Base-by-base conservation (phyloP, 495 filamentous ascomycete genomes). In the Neurospora discreta region DNA sequence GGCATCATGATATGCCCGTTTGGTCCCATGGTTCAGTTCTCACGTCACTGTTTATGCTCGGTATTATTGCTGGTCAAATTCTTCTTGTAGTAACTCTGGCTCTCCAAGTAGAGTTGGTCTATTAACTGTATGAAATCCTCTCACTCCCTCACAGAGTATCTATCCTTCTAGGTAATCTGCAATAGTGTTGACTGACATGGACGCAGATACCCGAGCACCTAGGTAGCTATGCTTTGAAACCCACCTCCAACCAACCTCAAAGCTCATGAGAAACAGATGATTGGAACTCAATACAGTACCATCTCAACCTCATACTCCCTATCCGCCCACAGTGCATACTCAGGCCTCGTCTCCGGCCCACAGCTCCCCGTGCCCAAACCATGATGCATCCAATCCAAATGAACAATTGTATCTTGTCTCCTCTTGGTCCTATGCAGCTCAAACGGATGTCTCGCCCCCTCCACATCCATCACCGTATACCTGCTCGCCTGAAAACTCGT, bases 381-480 rank as follows among this genome's bases (percentile, higher is more conserved):
- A 70, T 88, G 85, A 74, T 88, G 86, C 68, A 80, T 80, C 81
- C 85, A 88, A 80, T 92, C 90, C 23, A 92, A 74, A 71, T 89
- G 83, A 23, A 93, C 80, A 43, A 88, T 78, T 58, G 87, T 81
- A 68, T 85, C 85, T 5, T 88, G 77, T 58, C 81, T 76, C 72
- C 81, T 84, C 39, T 71, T n/a, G n/a, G n/a, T 79, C 69, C 75
- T 75, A 13, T 75, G 36, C 72, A 93, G 76, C 78, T 93, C 89
- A 73, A 86, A 84, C 20, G 88, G 87, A 77, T 92, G 90, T 70
- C 77, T 80, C 7, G 83, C 83, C 68, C 82, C 80, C 23, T 91
- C 89, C 33, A 92, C 70, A 68, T 88, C 85, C 65, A 75, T 58
- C 16, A 84, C 80, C 3, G 80, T 81, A 75, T 89, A 90, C 69